Evolutionary conservation across 2,329 filamentous ascomycete species (phyloP).

Genomic region (Diaporthe sp.): DNA sequence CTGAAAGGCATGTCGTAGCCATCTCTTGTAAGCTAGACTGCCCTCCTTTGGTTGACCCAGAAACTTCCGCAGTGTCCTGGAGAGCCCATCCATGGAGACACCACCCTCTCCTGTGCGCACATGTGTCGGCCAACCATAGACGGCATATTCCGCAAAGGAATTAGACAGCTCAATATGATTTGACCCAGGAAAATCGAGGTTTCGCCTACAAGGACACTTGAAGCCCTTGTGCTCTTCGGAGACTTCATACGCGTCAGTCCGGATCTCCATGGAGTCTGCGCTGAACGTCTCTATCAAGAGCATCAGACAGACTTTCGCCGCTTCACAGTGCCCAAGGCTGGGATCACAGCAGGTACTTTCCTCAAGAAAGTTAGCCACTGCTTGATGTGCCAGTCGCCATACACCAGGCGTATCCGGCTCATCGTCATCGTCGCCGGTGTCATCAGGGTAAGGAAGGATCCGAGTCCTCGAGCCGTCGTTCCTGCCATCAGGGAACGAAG

Average conservation of each 20-base stretch:
- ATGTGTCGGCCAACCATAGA: background rate
- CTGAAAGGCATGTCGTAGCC: background rate
- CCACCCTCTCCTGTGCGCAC: background rate
- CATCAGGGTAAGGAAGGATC: too few relatives aligned
- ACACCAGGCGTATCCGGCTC: background rate
- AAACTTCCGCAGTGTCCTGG: background rate
- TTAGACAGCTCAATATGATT: too few relatives aligned
- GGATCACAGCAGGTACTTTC: background rate
- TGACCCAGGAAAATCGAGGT: too few relatives aligned
- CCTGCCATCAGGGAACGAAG: too few relatives aligned
- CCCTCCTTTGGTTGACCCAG: background rate
- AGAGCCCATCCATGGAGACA: background rate
- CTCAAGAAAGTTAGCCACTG: background rate
- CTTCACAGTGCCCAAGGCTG: background rate
- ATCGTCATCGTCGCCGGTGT: too few relatives aligned
- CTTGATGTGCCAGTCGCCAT: background rate
- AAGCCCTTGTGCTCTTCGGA: rapidly evolving
- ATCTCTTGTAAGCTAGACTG: background rate
- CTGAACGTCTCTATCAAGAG: background rate
- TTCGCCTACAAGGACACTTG: background rate
- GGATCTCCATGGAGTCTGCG: background rate
- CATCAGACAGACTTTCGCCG: background rate
- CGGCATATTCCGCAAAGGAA: background rate
- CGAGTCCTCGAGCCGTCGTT: too few relatives aligned
- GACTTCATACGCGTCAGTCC: background rate